Conservation (phyloP, 441 rosid species). For the Gossypium lobatum region DNA sequence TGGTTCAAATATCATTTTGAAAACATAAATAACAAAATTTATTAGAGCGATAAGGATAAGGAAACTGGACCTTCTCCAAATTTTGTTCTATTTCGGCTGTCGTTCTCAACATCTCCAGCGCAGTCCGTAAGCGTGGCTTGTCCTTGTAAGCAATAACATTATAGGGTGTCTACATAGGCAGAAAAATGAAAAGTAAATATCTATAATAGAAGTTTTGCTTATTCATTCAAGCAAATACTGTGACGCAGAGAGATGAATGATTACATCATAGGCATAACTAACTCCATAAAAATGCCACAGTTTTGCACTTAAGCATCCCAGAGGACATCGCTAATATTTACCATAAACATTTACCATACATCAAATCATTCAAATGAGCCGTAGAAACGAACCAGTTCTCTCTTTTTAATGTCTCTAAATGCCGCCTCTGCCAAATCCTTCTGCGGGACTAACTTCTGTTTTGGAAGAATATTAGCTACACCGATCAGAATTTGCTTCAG, state of each 20-base stretch:
- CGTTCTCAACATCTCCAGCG: conserved; percentile 67
- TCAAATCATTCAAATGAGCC: neutral
- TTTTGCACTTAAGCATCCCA: neutral
- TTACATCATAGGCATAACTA: neutral
- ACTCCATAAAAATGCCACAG: conserved; percentile 1
- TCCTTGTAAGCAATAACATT: conserved; percentile 69
- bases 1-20: conserved; percentile 1
- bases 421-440: conserved; percentile 82
- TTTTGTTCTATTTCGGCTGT: conserved; percentile 67
- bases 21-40: neutral
- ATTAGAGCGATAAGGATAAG: neutral
- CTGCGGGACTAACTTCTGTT: conserved; percentile 73
- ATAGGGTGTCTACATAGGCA: conserved; percentile 48
- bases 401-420: conserved; percentile 57
- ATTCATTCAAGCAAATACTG: neutral
- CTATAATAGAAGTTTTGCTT: neutral
- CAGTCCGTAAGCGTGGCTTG: conserved; percentile 72
- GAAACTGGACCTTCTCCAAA: conserved; percentile 42
- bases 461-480: conserved; percentile 67
- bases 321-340: neutral
- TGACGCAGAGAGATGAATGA: neutral
- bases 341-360: neutral
- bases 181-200: neutral
- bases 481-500: conserved; percentile 59
- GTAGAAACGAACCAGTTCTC: conserved; percentile 44